Percentiles rank a stretch among this genome's conserved stretches.
Evolutionary conservation across 805 yeast species (phyloP).

Genomic region (Pichia phayaonensis): DNA sequence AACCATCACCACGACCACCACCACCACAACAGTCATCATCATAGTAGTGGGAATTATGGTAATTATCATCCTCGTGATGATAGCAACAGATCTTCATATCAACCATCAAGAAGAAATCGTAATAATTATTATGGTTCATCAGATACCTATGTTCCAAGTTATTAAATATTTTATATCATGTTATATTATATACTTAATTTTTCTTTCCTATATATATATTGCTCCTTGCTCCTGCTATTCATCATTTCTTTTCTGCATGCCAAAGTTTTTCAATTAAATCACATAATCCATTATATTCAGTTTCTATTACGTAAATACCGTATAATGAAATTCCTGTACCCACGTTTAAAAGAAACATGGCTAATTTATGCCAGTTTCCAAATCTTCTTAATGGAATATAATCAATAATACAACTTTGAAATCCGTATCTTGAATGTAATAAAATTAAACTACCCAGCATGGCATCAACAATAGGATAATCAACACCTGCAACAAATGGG

Average conservation of each 20-base stretch:
- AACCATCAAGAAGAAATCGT: background rate
- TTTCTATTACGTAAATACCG: constrained; percentile 78
- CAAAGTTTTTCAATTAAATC: constrained; percentile 59
- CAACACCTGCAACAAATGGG: constrained; percentile 72
- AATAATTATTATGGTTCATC: background rate
- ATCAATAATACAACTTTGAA: constrained; percentile 86
- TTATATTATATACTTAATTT: background rate
- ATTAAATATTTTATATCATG: background rate
- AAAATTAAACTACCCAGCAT: constrained; percentile 56
- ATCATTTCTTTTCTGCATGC: constrained; percentile 37
- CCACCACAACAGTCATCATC: background rate
- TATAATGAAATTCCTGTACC: constrained; percentile 67
- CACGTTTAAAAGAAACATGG: constrained; percentile 57
- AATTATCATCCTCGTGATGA: background rate
- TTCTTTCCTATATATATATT: background rate
- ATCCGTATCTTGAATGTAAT: constrained; percentile 78
- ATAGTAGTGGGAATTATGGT: background rate
- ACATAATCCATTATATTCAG: constrained; percentile 71
- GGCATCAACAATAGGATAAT: constrained; percentile 66
- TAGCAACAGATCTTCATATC: background rate
- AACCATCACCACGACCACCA: background rate
- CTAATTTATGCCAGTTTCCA: constrained; percentile 66
- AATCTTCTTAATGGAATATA: constrained; percentile 84
- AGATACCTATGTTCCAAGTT: background rate
- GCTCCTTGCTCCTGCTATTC: background rate